These are phyloP conservation scores for Plasmodium reichenowi DNA, from an alignment of 169 alveolate species.

Conservation along the genomic window DNA sequence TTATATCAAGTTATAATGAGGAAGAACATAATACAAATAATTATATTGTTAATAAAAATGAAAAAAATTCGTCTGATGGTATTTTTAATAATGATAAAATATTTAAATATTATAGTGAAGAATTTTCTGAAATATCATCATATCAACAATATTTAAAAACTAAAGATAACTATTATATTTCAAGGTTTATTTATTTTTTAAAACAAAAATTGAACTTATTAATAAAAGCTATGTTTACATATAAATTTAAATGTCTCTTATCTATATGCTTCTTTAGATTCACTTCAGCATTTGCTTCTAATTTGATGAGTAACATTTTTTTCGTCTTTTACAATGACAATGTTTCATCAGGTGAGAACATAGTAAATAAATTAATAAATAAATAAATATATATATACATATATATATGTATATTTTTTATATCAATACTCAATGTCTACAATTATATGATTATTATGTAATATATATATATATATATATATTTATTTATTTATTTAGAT, in stretches of 20 bases:
- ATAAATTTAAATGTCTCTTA: constrained; percentile 52
- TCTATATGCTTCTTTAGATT: constrained; percentile 69
- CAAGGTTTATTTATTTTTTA: constrained; percentile 5
- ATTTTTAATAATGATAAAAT: constrained; percentile 14
- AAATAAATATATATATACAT: background rate
- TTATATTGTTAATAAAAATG: constrained; percentile 8
- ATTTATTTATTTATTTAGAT: constrained; percentile 28
- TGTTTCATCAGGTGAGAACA: constrained; percentile 53
- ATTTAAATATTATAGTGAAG: constrained; percentile 29
- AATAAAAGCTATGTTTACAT: constrained; percentile 1
- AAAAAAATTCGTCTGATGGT: constrained; percentile 2
- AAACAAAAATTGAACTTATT: constrained; percentile 15
- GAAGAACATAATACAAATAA: constrained; percentile 7
- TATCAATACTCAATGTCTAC: background rate
- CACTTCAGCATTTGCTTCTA: constrained; percentile 67
- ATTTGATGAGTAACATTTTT: constrained; percentile 73
- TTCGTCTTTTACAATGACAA: constrained; percentile 75
- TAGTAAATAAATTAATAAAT: background rate
- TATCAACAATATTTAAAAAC: constrained; percentile 54
- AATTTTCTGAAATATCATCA: constrained; percentile 32
- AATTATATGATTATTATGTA: background rate
- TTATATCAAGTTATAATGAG: background rate
- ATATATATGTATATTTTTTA: background rate
- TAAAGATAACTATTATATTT: constrained; percentile 26
- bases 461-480: constrained; percentile 13